A percentile compares a stretch with the other conserved stretches of the same genome.
These are phyloP conservation scores for Leavenworthia alabamica DNA, from an alignment of 345 rosid species.

Conservation along the genomic window DNA sequence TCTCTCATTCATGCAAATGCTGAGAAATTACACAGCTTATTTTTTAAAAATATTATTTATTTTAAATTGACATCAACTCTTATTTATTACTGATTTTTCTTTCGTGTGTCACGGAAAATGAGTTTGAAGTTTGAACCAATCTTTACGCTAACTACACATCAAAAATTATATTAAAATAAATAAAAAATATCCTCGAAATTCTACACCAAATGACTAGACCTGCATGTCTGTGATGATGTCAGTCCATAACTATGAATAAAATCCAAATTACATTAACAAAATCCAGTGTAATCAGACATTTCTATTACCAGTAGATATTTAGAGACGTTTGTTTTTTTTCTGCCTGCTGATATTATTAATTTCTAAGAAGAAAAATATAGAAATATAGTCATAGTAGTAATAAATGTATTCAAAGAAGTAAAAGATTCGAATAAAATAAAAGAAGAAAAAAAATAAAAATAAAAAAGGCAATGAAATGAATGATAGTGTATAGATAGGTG, in stretches of 20 bases:
- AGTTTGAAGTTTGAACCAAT: neutral
- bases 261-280: conserved; percentile 13
- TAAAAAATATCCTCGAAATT: conserved; percentile 9
- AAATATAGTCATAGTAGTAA: neutral
- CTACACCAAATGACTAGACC: conserved; percentile 15
- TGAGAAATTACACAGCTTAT: conserved; percentile 17
- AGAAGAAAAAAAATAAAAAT: neutral
- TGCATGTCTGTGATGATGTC: conserved; percentile 21
- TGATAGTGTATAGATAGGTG: neutral
- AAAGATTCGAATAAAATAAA: neutral
- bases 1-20: conserved; percentile 1
- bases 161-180: neutral
- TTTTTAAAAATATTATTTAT: neutral
- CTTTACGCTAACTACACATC: conserved; percentile 10
- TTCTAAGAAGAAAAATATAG: neutral
- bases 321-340: neutral
- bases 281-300: neutral
- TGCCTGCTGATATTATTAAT: no score
- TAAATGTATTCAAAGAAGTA: neutral
- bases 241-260: conserved; percentile 1
- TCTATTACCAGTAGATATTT: neutral
- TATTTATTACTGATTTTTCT: neutral
- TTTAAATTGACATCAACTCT: neutral
- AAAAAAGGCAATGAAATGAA: neutral
- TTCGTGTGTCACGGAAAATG: neutral